Evolutionary conservation across 2,329 filamentous ascomycete species (phyloP).

Genomic region (Pyrenochaeta sp.): DNA sequence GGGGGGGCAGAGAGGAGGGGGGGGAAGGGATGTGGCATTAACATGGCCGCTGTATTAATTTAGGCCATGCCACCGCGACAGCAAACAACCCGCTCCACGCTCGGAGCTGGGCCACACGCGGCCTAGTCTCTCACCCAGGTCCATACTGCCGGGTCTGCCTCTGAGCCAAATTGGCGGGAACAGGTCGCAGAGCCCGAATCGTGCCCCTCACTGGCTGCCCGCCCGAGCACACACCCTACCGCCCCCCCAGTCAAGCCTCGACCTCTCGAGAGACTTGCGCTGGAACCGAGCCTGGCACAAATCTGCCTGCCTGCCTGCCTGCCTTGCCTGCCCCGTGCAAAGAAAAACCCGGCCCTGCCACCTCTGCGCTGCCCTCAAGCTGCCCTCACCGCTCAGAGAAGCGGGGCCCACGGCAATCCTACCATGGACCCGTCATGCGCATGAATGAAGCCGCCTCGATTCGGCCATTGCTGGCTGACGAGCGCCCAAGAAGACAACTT

Average conservation of each 20-base stretch:
- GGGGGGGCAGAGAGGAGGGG: neutral
- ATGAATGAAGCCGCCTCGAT: conserved; percentile 2
- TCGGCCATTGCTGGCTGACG: conserved; percentile 4
- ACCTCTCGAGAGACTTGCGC: neutral
- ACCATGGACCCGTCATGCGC: conserved; percentile 2
- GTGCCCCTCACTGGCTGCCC: conserved; percentile 4
- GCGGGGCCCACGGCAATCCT: neutral
- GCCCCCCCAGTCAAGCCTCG: conserved; percentile 8
- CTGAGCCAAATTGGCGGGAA: conserved; percentile 28
- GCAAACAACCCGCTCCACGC: conserved; percentile 10
- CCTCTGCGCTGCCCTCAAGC: neutral
- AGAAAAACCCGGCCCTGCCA: neutral
- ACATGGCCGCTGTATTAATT: conserved; percentile 32
- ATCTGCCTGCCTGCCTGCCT: too few species aligned
- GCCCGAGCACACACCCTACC: conserved; percentile 11
- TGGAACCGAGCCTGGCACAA: neutral
- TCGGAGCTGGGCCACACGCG: conserved; percentile 24
- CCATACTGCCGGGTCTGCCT: conserved; percentile 23
- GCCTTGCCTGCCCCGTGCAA: neutral
- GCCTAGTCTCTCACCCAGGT: conserved; percentile 24
- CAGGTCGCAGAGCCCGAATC: neutral
- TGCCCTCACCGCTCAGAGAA: neutral
- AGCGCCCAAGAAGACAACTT: neutral
- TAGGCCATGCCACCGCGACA: conserved; percentile 24
- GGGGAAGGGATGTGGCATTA: conserved; percentile 25